Conservation (phyloP, 1,284 basidiomycete species). For the Leucoagaricus sp. region DNA sequence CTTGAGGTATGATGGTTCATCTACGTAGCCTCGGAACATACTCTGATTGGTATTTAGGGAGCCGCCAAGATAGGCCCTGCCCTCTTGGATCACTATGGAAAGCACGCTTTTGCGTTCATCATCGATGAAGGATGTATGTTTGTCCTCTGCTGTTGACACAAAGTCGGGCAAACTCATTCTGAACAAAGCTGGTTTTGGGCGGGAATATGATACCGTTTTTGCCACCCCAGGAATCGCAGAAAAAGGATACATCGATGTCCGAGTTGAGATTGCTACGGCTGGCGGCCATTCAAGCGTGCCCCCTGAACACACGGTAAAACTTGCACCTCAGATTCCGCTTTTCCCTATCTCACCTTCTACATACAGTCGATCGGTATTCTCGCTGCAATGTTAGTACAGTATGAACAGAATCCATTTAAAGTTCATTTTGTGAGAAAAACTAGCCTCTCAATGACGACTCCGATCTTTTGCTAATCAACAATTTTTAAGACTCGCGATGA, state of each 20-base stretch:
- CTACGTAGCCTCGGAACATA: too few species aligned
- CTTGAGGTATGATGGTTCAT: slow-evolving; percentile 33
- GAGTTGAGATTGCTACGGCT: slow-evolving; percentile 52
- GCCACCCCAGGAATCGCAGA: slow-evolving; percentile 66
- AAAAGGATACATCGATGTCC: slow-evolving; percentile 66
- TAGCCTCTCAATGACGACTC: not conserved
- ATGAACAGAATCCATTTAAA: slow-evolving; percentile 54
- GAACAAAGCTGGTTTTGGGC: slow-evolving; percentile 36
- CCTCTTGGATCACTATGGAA: slow-evolving; percentile 57
- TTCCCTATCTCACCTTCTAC: not conserved
- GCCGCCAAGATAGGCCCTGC: slow-evolving; percentile 49
- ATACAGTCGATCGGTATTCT: slow-evolving; percentile 64
- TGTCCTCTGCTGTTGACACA: too few species aligned
- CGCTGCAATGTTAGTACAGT: slow-evolving; percentile 50
- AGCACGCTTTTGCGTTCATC: slow-evolving; percentile 60
- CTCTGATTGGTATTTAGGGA: slow-evolving; percentile 45
- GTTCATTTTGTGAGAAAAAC: slow-evolving; percentile 37
- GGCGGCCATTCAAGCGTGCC: slow-evolving; percentile 76
- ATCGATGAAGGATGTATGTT: slow-evolving; percentile 57
- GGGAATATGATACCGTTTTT: slow-evolving; percentile 43
- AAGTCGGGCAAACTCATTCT: not conserved
- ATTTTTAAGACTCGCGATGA: slow-evolving; percentile 35
- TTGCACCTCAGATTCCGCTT: not conserved
- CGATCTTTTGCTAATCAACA: not conserved
- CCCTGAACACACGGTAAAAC: slow-evolving; percentile 51